Evolutionary conservation across 345 rosid genomes (phyloP).

Genomic region (Eucalyptus shirleyi): DNA sequence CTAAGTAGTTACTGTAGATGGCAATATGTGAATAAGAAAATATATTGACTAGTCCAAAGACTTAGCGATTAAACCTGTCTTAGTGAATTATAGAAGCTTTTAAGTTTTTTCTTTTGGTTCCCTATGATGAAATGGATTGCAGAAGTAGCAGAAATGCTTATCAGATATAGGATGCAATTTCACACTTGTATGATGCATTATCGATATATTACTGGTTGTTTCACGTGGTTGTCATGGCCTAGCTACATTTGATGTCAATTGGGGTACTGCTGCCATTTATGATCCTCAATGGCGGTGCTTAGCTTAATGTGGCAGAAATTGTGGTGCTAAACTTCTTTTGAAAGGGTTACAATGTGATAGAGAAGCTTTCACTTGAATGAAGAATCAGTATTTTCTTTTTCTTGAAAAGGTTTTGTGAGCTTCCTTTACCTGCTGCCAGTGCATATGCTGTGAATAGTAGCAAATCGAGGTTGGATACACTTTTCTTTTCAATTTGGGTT

Average conservation of each 20-base stretch:
- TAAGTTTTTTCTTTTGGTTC: not conserved
- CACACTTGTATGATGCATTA: not conserved
- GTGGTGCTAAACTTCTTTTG: not conserved
- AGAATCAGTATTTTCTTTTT: not conserved
- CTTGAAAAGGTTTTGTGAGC: not conserved
- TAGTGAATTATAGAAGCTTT: not conserved
- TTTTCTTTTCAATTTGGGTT: not conserved
- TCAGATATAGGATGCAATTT: not conserved
- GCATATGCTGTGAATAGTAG: not conserved
- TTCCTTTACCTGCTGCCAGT: not conserved
- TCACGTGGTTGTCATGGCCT: not conserved
- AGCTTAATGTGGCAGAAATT: not conserved
- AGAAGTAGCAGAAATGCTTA: not conserved
- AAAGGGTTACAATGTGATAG: not conserved
- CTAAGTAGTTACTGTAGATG: not conserved
- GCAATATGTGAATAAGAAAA: not conserved
- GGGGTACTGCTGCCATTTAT: not conserved
- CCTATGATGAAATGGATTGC: not conserved
- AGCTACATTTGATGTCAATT: not conserved
- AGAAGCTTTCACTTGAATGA: not conserved
- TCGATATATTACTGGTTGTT: not conserved
- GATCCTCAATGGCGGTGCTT: not conserved
- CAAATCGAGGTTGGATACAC: not conserved
- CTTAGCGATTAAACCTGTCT: not conserved
- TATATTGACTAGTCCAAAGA: not conserved